Evolutionary conservation across 164 flowering plant species (phyloP), one percentile per base, ranked within the genome.

Genomic region (Aristolochia fimbriata): DNA sequence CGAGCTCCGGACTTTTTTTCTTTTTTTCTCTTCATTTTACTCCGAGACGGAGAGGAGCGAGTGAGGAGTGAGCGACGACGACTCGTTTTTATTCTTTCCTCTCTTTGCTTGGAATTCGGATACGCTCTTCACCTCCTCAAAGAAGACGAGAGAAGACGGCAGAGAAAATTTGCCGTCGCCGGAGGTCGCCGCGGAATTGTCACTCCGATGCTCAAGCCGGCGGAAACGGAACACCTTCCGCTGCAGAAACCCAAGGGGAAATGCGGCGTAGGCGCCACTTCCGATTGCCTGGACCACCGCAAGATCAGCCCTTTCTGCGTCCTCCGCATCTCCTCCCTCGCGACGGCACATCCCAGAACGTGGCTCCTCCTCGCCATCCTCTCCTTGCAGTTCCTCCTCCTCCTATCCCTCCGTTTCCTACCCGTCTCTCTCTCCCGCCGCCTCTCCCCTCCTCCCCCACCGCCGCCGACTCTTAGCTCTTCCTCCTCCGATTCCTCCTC

Each of bases 341-440:
- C 63, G 9, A 16, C 66, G 9, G 20, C 62, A 22, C 70, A 68
- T 45, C 74, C 74, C 9, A 63, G 66, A 15, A 47, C 74, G 62
- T 74, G 77, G 71, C 69, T 75, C 47, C 15, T 70, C 17, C 49
- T 76, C 50, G 33, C 55, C 56, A 62, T 73, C 25, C 55, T 75
- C 30, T 15, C 45, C n/a, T 50, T 76, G 10, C 80, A 73, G 54
- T 11, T 71, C 15, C 53, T 74, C 20, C 50, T 71, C 25, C 60
- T 73, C 62, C 59, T 65, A 45, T 19, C 48, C 22, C 33, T 37
- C 43, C 66, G 60, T 11, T 61, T 64, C 21, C 62, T 65, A 58
- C 69, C 68, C 51, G 51, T 62, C 43, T 61, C 58, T n/a, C n/a
- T n/a, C n/a, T 63, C 47, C 53, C 57, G 41, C 43, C 65, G 56